Percentiles rank a stretch among this genome's conserved stretches.
phyloP scores from a whole-genome alignment of 2,329 filamentous ascomycete genomes.

The Fusarium sp. region DNA sequence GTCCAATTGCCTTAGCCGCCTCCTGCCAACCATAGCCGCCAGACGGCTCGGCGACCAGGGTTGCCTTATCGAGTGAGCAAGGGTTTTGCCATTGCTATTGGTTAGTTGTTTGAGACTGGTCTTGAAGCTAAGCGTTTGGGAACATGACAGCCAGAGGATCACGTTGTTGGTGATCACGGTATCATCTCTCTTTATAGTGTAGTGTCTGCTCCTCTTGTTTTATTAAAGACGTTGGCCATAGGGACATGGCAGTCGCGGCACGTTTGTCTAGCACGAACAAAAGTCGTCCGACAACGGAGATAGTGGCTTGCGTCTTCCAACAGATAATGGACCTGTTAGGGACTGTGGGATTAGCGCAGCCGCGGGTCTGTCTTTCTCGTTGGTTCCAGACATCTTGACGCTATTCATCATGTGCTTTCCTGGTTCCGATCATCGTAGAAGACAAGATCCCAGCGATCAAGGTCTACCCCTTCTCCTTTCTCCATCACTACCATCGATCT shows the following conservation, averaged over 20 bases:
- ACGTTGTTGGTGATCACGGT: constrained; percentile 30
- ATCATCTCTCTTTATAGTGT: constrained; percentile 19
- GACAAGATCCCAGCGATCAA: constrained; percentile 4
- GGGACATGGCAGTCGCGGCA: constrained; percentile 31
- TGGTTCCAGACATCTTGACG: constrained; percentile 28
- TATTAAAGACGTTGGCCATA: constrained; percentile 32
- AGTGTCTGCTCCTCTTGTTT: background rate
- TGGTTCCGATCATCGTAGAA: constrained; percentile 7
- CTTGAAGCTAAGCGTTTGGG: constrained; percentile 45
- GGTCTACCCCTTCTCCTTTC: constrained; percentile 14
- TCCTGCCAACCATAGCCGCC: constrained; percentile 51
- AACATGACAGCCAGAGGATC: constrained; percentile 49
- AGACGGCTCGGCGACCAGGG: constrained; percentile 46
- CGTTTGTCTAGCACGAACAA: constrained; percentile 36
- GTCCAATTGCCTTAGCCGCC: constrained; percentile 42
- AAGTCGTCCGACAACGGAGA: constrained; percentile 40
- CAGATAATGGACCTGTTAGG: constrained; percentile 20
- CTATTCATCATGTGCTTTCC: constrained; percentile 22
- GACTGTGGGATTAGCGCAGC: constrained; percentile 49
- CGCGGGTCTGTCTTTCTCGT: constrained; percentile 37
- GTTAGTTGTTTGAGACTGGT: constrained; percentile 43
- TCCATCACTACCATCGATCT: constrained; percentile 12
- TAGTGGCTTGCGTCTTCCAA: constrained; percentile 43
- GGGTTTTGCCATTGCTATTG: constrained; percentile 51
- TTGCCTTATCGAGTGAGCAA: constrained; percentile 42